A percentile compares a stretch with the other conserved stretches of the same genome.
Conservation (phyloP, 2,329 filamentous ascomycete species). For the Calonectria montana region DNA sequence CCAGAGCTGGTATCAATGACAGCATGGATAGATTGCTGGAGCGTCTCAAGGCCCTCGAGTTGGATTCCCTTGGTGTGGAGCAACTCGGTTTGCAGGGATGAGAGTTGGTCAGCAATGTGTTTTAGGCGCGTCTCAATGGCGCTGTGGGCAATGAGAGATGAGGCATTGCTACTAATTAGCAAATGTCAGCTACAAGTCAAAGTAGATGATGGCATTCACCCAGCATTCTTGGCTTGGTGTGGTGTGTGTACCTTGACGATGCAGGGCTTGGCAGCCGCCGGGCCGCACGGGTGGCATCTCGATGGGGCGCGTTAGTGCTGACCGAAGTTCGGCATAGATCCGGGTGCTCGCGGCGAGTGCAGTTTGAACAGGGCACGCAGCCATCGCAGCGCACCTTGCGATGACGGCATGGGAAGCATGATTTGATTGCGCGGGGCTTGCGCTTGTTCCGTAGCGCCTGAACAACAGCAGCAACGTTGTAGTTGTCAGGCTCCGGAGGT, state of each 20-base stretch:
- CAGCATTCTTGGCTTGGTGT: too few species aligned
- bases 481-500: neutral
- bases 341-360: neutral
- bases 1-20: neutral
- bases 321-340: neutral
- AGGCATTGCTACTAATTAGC: neutral
- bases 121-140: neutral
- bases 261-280: neutral
- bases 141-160: neutral
- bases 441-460: neutral
- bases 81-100: slow-evolving; percentile 3
- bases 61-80: neutral
- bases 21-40: neutral
- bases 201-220: neutral
- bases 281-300: neutral
- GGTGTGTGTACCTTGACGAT: neutral
- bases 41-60: neutral
- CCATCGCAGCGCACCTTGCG: slow-evolving; percentile 1
- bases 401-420: neutral
- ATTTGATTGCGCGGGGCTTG: neutral
- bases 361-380: neutral
- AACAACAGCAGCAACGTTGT: neutral
- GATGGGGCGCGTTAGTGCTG: neutral
- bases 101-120: neutral
- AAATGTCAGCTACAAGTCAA: neutral